Percentiles rank a stretch among this genome's conserved stretches.
Conservation (phyloP, 2,329 filamentous ascomycete species). For the Chrysosphaeria jannelii region DNA sequence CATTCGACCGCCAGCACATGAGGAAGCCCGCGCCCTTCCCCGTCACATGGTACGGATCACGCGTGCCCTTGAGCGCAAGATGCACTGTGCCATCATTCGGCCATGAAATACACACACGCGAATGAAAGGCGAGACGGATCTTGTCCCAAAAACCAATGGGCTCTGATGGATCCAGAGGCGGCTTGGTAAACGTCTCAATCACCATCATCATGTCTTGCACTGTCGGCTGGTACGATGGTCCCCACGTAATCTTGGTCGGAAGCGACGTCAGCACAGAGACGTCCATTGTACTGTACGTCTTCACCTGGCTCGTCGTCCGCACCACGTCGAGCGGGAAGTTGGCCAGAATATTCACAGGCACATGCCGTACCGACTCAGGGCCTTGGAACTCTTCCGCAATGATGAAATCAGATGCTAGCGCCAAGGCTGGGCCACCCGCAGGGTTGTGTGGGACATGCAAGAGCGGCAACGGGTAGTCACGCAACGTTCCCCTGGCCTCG, state of each 20-base stretch:
- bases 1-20: constrained; percentile 95
- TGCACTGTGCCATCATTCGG: constrained; percentile 90
- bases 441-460: constrained; percentile 78
- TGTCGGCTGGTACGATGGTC: constrained; percentile 85
- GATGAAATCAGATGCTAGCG: constrained; percentile 71
- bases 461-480: constrained; percentile 81
- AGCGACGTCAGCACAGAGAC: constrained; percentile 81
- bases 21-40: constrained; percentile 82
- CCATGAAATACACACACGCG: constrained; percentile 67
- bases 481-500: constrained; percentile 56
- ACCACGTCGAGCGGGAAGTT: constrained; percentile 65
- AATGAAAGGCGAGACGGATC: constrained; percentile 80
- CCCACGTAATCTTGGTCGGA: constrained; percentile 87
- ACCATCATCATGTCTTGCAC: constrained; percentile 99
- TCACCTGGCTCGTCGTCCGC: constrained; percentile 77
- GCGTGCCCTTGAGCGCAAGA: constrained; percentile 63
- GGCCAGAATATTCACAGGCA: constrained; percentile 55
- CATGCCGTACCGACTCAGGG: constrained; percentile 46
- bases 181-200: constrained; percentile 90
- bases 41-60: constrained; percentile 81
- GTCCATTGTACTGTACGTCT: constrained; percentile 79
- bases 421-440: constrained; percentile 41
- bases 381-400: constrained; percentile 82
- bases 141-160: constrained; percentile 97
- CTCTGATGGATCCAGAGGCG: constrained; percentile 77